Percentiles rank a stretch among this genome's conserved stretches.
Conservation (phyloP, 73 alveolate genomes). For the Tetrahymena borealis region DNA sequence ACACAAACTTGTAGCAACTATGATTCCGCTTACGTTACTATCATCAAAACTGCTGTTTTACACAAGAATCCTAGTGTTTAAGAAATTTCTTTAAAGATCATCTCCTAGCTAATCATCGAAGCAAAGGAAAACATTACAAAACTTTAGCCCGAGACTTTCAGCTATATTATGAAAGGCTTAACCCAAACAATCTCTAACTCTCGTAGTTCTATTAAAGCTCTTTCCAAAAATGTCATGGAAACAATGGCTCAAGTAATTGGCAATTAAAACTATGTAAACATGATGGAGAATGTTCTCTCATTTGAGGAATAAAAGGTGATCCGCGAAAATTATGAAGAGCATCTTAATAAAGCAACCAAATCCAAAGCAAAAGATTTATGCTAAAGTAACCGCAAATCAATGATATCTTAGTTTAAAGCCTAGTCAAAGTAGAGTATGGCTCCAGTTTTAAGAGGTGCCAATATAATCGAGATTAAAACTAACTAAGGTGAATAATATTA, state of each 20-base stretch:
- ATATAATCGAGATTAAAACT: background rate
- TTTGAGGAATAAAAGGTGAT: background rate
- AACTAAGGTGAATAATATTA: background rate
- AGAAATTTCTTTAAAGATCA: background rate
- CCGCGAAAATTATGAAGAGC: background rate
- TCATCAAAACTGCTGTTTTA: background rate
- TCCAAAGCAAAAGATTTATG: background rate
- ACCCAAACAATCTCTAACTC: background rate
- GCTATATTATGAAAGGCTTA: background rate
- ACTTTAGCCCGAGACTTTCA: background rate
- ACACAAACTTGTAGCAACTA: background rate
- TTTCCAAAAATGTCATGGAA: background rate
- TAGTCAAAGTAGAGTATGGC: background rate
- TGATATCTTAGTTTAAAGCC: background rate
- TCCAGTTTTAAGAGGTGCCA: background rate
- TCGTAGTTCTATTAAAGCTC: background rate
- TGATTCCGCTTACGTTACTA: background rate
- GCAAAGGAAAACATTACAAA: background rate
- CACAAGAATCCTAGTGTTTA: background rate
- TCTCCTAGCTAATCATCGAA: background rate
- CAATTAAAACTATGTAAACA: background rate
- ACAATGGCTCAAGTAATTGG: background rate
- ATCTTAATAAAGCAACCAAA: background rate
- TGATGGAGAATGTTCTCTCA: background rate
- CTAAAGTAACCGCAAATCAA: background rate